Percentiles rank a stretch among this genome's conserved stretches.
These are phyloP conservation scores for Diaporthe eres DNA, from an alignment of 2,329 filamentous ascomycete species.

Conservation along the genomic window DNA sequence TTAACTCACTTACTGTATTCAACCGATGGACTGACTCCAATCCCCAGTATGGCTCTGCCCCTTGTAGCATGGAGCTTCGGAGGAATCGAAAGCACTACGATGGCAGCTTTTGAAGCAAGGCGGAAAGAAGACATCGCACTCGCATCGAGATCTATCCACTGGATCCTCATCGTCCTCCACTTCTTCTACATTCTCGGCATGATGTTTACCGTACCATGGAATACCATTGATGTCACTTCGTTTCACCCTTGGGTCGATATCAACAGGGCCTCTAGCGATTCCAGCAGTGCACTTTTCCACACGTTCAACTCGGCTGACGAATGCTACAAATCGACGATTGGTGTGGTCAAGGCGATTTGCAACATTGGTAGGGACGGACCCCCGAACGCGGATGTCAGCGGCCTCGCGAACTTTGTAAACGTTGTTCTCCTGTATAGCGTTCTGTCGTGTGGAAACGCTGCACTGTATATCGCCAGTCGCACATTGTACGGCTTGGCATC, in stretches of 20 bases:
- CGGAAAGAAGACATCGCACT: conserved; percentile 36
- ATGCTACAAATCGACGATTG: conserved; percentile 2
- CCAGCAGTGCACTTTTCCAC: not conserved
- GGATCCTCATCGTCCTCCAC: conserved; percentile 36
- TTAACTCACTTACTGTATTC: accelerated
- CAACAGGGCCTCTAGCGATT: not conserved
- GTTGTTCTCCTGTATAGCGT: conserved; percentile 35
- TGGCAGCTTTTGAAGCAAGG: conserved; percentile 44
- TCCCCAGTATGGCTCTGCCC: conserved; percentile 40
- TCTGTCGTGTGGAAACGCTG: conserved; percentile 34
- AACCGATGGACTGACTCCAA: not conserved
- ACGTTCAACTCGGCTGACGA: not conserved
- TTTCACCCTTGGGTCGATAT: conserved; percentile 24
- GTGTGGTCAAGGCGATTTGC: not conserved
- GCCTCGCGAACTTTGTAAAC: conserved; percentile 32
- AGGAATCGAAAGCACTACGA: conserved; percentile 42
- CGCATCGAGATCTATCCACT: conserved; percentile 41
- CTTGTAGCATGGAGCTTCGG: conserved; percentile 42
- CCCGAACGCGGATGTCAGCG: not conserved
- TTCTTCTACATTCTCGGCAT: conserved; percentile 37
- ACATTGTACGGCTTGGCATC: conserved; percentile 32
- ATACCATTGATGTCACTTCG: not conserved
- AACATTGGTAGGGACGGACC: not conserved
- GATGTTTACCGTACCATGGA: conserved; percentile 41
- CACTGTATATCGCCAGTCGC: conserved; percentile 36